Base-by-base conservation (phyloP, 163 green algal species). In the Scenedesmus sp. region DNA sequence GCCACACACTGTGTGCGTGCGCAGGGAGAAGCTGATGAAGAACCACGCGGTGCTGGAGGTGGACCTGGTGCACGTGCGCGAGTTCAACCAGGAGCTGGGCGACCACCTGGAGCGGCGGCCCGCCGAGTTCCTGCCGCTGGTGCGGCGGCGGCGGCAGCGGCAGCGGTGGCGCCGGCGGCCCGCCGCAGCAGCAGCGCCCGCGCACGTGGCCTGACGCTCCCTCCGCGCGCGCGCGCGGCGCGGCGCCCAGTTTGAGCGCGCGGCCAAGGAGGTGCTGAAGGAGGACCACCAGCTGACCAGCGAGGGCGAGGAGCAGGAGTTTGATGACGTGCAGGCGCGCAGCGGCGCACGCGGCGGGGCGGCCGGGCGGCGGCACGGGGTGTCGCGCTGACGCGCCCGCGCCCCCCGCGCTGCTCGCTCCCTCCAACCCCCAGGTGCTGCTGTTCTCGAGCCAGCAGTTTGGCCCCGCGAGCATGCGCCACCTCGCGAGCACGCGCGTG, bases 401-500 rank as follows among this genome's bases (percentile, higher is more conserved):
- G n/a, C 31, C 51, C 44, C 22, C 33, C n/a, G 22, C 14, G n/a
- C n/a, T n/a, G n/a, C n/a, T 29, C 5, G 26, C 39, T 44, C 6
- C 28, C 36, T n/a, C 31, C 34, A 53, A 36, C 18, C 70, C 88
- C 50, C 92, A 96, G 82, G 80, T 96, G 13, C 77, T 96, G 63
- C 88, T 97, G 58, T 85, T 89, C 77, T 91, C 77, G 83, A 85
- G 84, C 60, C 72, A 84, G 34, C 63, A 83, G 26, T 89, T 94
- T 63, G 86, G 88, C 0, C 92, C 88, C 26, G 74, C 69, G 18
- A 88, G 78, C 75, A 86, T 96, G 42, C 83, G 93, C 39, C 75
- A 93, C 60, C 86, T 97, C 22, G 88, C 84, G 28, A 75, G 62
- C 62, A 44, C 90, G 13, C 89, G 96, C 65, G 94, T 99, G 36